These are phyloP conservation scores for Aspergillus unguis DNA, from an alignment of 2,329 filamentous ascomycete species.

Conservation along the genomic window DNA sequence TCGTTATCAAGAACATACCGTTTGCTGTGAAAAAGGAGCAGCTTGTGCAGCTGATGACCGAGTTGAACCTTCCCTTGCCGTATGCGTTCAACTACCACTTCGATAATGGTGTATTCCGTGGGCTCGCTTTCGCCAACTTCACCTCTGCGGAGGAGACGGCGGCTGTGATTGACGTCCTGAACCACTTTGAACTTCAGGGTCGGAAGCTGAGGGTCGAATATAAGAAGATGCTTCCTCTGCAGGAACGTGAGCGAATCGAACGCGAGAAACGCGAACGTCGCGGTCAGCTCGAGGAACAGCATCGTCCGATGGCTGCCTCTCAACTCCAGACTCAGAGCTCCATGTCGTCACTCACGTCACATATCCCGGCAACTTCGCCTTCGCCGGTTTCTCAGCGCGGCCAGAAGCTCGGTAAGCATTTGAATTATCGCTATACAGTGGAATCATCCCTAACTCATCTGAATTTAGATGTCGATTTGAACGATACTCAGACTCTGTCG, in stretches of 20 bases:
- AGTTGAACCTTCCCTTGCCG: constrained; percentile 86
- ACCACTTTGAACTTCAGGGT: constrained; percentile 92
- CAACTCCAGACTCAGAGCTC: constrained; percentile 82
- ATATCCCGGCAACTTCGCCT: constrained; percentile 62
- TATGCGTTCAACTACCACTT: constrained; percentile 99
- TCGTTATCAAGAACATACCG: constrained; percentile 99
- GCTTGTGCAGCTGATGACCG: constrained; percentile 87
- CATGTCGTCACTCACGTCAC: constrained; percentile 70
- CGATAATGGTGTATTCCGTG: constrained; percentile 94
- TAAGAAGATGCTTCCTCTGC: constrained; percentile 97
- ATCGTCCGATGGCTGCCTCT: constrained; percentile 64
- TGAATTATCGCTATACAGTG: background rate
- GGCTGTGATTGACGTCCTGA: constrained; percentile 87
- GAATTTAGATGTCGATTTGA: constrained; percentile 72
- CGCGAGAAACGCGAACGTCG: constrained; percentile 94
- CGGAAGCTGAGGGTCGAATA: constrained; percentile 95
- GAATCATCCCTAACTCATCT: no score
- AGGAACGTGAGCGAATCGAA: constrained; percentile 92
- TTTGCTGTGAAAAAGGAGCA: constrained; percentile 98
- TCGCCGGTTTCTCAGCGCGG: constrained; percentile 62
- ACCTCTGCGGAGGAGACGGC: constrained; percentile 92
- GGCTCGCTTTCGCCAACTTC: constrained; percentile 96
- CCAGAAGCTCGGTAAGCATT: constrained; percentile 36
- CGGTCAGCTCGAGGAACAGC: constrained; percentile 94
- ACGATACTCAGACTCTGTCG: constrained; percentile 79